A percentile compares a stretch with the other conserved stretches of the same genome.
Evolutionary conservation across 306 rosid species (phyloP).

Genomic region (Vachellia pachyceras): DNA sequence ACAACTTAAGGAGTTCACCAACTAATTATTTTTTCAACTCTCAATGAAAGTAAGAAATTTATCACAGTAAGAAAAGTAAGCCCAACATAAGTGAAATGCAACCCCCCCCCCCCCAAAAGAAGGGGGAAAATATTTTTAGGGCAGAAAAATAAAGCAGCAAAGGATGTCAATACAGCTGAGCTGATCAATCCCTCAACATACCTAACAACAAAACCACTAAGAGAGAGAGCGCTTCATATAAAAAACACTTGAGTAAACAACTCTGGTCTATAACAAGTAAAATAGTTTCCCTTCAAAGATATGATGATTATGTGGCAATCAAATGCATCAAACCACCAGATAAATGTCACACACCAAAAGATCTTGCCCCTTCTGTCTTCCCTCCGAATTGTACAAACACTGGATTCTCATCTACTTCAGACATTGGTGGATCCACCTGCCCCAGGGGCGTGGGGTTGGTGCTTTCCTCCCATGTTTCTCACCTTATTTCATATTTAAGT

Average conservation of each 20-base stretch:
- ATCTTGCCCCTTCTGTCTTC: too few species aligned
- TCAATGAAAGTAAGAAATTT: too few species aligned
- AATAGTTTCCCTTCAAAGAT: background rate
- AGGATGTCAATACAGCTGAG: background rate
- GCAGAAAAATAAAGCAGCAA: constrained; percentile 4
- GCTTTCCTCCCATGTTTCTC: background rate
- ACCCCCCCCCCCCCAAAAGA: background rate
- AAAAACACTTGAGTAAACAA: background rate
- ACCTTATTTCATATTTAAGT: background rate
- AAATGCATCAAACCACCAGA: background rate
- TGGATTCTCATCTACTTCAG: background rate
- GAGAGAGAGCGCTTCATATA: background rate
- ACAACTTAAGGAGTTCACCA: too few species aligned
- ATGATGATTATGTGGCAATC: background rate
- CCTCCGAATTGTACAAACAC: background rate
- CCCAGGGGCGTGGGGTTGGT: background rate
- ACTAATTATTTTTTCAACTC: too few species aligned
- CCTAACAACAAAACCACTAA: background rate
- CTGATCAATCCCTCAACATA: background rate
- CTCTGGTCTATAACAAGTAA: background rate
- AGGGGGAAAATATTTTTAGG: background rate
- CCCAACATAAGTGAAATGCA: background rate
- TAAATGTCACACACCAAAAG: too few species aligned
- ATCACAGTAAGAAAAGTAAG: too few species aligned
- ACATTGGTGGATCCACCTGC: background rate